Percentiles rank a stretch among this genome's conserved stretches.
Conservation (phyloP, 331 rosid genomes). For the Pyracantha coccinea region DNA sequence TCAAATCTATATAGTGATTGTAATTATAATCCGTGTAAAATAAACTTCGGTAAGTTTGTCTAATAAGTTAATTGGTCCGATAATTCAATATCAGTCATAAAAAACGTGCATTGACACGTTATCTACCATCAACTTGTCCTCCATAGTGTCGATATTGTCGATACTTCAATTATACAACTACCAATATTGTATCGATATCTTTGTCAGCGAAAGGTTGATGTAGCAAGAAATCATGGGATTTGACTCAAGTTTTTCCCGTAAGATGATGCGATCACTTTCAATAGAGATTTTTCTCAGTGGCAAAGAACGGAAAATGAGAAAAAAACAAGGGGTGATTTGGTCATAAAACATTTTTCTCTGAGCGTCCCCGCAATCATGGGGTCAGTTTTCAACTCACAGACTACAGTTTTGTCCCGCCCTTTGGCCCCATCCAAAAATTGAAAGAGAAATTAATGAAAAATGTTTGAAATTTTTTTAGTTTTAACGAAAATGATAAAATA, state of each 20-base stretch:
- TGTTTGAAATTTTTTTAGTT: too few relatives aligned
- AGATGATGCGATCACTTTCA: background rate
- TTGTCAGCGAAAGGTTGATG: background rate
- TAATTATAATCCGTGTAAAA: conserved; percentile 9
- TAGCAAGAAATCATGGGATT: background rate
- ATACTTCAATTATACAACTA: too few relatives aligned
- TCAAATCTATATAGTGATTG: conserved; percentile 9
- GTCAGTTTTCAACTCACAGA: conserved; percentile 22
- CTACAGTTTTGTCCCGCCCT: conserved; percentile 26
- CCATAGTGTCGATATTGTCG: too few relatives aligned
- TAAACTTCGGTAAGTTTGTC: too few relatives aligned
- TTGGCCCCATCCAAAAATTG: background rate
- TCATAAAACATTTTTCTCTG: background rate
- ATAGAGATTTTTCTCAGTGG: conserved; percentile 16
- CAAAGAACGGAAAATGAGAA: conserved; percentile 20
- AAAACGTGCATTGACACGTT: too few relatives aligned
- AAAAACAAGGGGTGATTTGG: conserved; percentile 16
- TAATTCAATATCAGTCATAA: too few relatives aligned
- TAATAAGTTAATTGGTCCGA: background rate
- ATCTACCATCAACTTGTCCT: too few relatives aligned
- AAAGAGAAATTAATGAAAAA: too few relatives aligned
- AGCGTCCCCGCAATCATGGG: conserved; percentile 17
- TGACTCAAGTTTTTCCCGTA: background rate
- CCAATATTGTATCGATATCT: too few relatives aligned
- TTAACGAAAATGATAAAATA: too few relatives aligned